phyloP scores from a whole-genome alignment of 768 basidiomycete species.

The Termitomyces sp. region DNA sequence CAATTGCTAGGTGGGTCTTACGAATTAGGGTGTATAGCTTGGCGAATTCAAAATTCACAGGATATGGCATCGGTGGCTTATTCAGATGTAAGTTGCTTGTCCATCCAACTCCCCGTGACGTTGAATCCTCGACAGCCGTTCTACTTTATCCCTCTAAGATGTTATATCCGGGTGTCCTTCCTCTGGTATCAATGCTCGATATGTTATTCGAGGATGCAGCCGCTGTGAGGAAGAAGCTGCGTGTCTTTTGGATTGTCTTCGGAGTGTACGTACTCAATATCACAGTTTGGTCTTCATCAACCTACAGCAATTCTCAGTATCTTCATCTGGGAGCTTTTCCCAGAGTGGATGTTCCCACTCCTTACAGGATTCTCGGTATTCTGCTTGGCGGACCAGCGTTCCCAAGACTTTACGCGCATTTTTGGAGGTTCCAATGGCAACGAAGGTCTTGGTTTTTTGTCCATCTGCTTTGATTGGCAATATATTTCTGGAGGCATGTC shows the following conservation, averaged over 20 bases:
- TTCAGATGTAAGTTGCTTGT: conserved; percentile 36
- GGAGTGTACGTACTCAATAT: conserved; percentile 26
- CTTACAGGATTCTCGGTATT: conserved; percentile 54
- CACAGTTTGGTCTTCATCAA: conserved; percentile 13
- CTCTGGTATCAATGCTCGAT: conserved; percentile 47
- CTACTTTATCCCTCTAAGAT: conserved; percentile 53
- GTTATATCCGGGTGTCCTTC: conserved; percentile 45
- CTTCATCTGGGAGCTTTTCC: conserved; percentile 47
- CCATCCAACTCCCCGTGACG: background rate
- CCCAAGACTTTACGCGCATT: conserved; percentile 46
- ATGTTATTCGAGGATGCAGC: conserved; percentile 40
- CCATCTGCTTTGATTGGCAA: conserved; percentile 62
- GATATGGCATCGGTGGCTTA: conserved; percentile 55
- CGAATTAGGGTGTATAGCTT: background rate
- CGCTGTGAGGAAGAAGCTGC: conserved; percentile 37
- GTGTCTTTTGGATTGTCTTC: conserved; percentile 47
- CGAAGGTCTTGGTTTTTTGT: conserved; percentile 59
- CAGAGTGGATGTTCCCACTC: conserved; percentile 59
- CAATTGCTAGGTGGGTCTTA: conserved; percentile 26
- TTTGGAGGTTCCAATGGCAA: conserved; percentile 67
- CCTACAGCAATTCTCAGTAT: conserved; percentile 26
- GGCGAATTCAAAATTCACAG: conserved; percentile 27
- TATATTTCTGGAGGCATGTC: conserved; percentile 43
- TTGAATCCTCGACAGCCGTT: conserved; percentile 25
- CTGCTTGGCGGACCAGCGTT: conserved; percentile 50